Evolutionary conservation across 345 rosid genomes (phyloP).

Genomic region (Brassica juncea): DNA sequence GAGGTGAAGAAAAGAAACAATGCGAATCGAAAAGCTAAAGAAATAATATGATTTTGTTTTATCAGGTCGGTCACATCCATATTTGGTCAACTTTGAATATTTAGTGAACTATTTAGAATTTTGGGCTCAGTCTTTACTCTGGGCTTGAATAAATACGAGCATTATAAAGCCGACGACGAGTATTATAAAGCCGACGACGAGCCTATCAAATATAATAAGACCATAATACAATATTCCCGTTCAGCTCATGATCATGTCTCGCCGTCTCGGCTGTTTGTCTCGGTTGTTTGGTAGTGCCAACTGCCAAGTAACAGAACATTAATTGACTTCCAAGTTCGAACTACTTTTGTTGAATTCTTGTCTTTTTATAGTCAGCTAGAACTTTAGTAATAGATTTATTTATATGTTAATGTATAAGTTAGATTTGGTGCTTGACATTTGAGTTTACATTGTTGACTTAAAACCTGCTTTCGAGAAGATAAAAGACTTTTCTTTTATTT

Average conservation of each 20-base stretch:
- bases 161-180: not conserved
- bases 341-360: slow-evolving; percentile 13
- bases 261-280: not conserved
- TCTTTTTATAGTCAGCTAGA: not conserved
- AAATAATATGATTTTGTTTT: too few relatives aligned
- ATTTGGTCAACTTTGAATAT: too few relatives aligned
- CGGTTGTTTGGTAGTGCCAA: not conserved
- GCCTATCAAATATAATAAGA: not conserved
- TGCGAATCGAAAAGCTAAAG: too few relatives aligned
- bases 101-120: not conserved
- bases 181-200: not conserved
- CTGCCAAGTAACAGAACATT: slow-evolving; percentile 6
- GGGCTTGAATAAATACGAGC: not conserved
- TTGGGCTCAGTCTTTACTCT: not conserved
- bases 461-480: not conserved
- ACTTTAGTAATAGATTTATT: not conserved
- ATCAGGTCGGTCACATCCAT: too few relatives aligned
- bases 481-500: not conserved
- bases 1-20: too few relatives aligned
- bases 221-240: not conserved
- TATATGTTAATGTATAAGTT: not conserved
- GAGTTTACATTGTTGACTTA: slow-evolving; percentile 9
- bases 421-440: slow-evolving; percentile 11
- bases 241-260: too few relatives aligned
- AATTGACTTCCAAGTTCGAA: not conserved